phyloP scores from a whole-genome alignment of 352 stramenopile species.

The Pythium aristosporum region DNA sequence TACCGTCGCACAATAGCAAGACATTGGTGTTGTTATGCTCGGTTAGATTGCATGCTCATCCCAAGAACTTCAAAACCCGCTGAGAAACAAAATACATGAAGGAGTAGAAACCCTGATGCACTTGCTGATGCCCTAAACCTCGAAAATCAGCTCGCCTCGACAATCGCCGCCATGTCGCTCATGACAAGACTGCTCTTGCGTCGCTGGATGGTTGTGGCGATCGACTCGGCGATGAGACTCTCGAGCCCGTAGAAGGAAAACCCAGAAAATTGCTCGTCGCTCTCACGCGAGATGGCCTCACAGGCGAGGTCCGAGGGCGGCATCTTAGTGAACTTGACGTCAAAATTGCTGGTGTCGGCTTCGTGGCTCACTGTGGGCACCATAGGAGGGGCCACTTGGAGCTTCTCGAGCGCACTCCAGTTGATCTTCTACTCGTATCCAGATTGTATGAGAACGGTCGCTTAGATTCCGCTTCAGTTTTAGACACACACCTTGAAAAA shows the following conservation, averaged over 20 bases:
- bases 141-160: slow-evolving; percentile 6
- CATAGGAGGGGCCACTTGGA: slow-evolving; percentile 89
- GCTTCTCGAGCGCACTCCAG: slow-evolving; percentile 91
- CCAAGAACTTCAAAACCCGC: not conserved
- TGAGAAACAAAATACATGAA: not conserved
- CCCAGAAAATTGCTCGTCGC: slow-evolving; percentile 59
- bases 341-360: slow-evolving; percentile 93
- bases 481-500: slow-evolving; percentile 86
- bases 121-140: not conserved
- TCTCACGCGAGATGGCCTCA: slow-evolving; percentile 44
- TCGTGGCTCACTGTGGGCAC: slow-evolving; percentile 86
- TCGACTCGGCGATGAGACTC: slow-evolving; percentile 26
- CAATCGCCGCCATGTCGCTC: slow-evolving; percentile 13
- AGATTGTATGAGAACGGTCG: not conserved
- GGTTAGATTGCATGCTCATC: not conserved
- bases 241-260: slow-evolving; percentile 76
- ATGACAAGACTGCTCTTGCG: slow-evolving; percentile 22
- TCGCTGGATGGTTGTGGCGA: slow-evolving; percentile 21
- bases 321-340: slow-evolving; percentile 89
- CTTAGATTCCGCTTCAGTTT: not conserved
- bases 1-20: not conserved
- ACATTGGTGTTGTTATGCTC: too few relatives aligned
- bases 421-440: slow-evolving; percentile 60
- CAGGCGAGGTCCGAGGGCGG: slow-evolving; percentile 60
- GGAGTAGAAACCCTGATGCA: not conserved